phyloP scores from a whole-genome alignment of 139 green algal genomes.

The Tetradesmus obliquus region DNA sequence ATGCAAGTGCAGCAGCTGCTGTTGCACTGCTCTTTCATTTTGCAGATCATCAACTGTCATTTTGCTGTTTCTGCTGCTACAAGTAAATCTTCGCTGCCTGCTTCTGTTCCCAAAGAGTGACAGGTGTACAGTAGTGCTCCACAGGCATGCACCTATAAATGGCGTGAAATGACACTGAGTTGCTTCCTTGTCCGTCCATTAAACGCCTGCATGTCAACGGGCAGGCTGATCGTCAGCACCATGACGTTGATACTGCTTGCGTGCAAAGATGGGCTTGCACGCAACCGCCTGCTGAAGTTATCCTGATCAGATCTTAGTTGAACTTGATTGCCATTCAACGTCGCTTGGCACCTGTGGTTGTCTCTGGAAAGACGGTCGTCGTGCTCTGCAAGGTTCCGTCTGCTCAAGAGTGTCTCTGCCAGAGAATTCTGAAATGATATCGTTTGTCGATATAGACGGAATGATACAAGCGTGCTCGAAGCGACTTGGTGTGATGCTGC shows the following conservation, averaged over 20 bases:
- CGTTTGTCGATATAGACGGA: neutral
- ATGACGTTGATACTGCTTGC: neutral
- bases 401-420: neutral
- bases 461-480: neutral
- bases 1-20: neutral
- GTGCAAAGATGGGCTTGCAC: no score
- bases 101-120: no score
- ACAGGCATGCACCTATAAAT: neutral
- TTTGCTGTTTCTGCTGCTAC: no score
- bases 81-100: no score
- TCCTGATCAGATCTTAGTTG: neutral
- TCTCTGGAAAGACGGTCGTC: neutral
- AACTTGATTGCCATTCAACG: neutral
- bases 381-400: neutral
- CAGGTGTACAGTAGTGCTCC: neutral
- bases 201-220: neutral
- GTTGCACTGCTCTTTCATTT: neutral
- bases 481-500: neutral
- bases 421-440: neutral
- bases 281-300: neutral
- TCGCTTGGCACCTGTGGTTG: neutral
- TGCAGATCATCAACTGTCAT: no score
- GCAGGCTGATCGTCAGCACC: neutral
- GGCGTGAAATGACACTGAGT: neutral
- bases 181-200: neutral